Evolutionary conservation across 2,329 filamentous ascomycete genomes (phyloP).

Genomic region (Fusarium brachygibbosum): DNA sequence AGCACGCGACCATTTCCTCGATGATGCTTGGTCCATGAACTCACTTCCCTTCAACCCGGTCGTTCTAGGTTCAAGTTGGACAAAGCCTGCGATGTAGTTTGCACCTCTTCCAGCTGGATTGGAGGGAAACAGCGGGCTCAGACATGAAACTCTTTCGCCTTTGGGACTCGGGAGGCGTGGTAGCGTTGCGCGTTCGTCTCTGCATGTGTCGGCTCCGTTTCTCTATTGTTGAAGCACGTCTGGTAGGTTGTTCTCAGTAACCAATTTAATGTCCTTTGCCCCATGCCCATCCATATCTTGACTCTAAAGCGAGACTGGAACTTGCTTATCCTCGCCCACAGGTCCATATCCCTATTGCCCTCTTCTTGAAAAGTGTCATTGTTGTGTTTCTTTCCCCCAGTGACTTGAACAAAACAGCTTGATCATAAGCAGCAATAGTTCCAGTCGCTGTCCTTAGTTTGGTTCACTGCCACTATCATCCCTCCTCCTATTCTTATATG

Average conservation of each 20-base stretch:
- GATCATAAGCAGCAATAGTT: conserved; percentile 2
- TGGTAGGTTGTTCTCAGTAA: conserved; percentile 16
- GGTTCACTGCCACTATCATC: not conserved
- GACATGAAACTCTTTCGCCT: conserved; percentile 44
- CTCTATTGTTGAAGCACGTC: conserved; percentile 16
- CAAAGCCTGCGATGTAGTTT: conserved; percentile 28
- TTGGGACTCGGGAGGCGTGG: conserved; percentile 23
- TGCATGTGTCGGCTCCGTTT: conserved; percentile 28
- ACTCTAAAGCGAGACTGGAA: conserved; percentile 27
- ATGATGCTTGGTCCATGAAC: conserved; percentile 60
- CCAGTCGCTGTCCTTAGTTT: not conserved
- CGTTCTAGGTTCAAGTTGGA: conserved; percentile 36
- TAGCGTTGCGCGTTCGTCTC: conserved; percentile 36
- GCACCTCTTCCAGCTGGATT: conserved; percentile 40
- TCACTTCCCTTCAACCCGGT: conserved; percentile 40
- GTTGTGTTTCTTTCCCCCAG: not conserved
- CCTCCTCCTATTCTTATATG: not conserved
- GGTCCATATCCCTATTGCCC: conserved; percentile 2
- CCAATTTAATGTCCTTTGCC: conserved; percentile 36
- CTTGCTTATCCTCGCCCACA: conserved; percentile 15
- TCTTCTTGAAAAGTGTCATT: conserved; percentile 8
- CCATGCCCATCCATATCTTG: conserved; percentile 20
- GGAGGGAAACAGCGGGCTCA: conserved; percentile 45
- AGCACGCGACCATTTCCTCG: conserved; percentile 61
- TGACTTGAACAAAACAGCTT: conserved; percentile 5